A percentile compares a stretch with the other conserved stretches of the same genome.
Conservation (phyloP, 441 rosid genomes). For the Populus hybrid region DNA sequence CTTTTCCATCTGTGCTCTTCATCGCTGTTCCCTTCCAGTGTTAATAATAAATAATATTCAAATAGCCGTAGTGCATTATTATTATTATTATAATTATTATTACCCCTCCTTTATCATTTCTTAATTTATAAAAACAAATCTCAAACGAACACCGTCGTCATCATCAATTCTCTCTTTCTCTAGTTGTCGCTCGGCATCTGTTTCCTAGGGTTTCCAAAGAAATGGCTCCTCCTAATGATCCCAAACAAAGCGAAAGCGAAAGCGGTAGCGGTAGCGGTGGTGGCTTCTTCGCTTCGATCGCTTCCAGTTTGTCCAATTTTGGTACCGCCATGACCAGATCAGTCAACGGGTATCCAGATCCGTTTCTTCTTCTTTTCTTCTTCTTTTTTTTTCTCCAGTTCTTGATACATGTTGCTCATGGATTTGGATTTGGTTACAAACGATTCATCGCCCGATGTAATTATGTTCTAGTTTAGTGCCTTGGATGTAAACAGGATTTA, state of each 20-base stretch:
- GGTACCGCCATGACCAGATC: conserved; percentile 79
- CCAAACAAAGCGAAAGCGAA: conserved; percentile 36
- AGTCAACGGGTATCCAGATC: conserved; percentile 73
- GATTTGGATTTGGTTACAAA: not conserved
- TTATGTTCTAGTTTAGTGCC: not conserved
- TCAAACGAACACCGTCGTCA: not conserved
- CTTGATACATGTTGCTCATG: not conserved
- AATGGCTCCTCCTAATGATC: conserved; percentile 66
- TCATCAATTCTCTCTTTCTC: not conserved
- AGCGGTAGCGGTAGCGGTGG: conserved; percentile 28
- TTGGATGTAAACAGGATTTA: not conserved
- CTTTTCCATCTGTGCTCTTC: not conserved
- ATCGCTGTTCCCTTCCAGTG: not conserved
- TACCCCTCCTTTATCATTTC: no score
- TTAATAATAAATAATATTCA: not conserved
- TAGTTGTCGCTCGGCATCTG: not conserved
- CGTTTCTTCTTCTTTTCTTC: not conserved
- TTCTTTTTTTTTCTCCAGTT: not conserved
- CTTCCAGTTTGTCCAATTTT: conserved; percentile 62
- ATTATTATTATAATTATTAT: no score
- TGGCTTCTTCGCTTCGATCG: conserved; percentile 79
- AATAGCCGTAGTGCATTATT: not conserved
- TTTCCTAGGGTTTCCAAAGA: conserved; percentile 17
- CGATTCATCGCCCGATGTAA: not conserved
- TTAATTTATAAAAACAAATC: not conserved